Base-by-base conservation (phyloP, 2,329 filamentous ascomycete genomes). In the Pseudogymnoascus destructans region DNA sequence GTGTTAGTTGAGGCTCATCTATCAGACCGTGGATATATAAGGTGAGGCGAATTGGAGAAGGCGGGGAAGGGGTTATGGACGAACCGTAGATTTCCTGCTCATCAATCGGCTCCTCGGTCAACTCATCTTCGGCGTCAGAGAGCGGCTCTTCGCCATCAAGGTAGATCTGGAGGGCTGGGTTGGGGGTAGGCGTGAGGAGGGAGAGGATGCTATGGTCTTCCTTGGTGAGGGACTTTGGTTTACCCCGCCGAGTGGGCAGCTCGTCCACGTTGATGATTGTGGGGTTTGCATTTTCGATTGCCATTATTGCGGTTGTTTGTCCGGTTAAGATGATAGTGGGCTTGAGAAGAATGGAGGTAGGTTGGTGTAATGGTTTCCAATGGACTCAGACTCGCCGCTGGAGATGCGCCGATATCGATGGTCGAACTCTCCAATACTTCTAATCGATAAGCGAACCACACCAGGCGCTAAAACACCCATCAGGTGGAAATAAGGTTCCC, bases 71-170 rank as follows among this genome's bases (percentile, higher is more conserved):
- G 36, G 42, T 25, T 42, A 55, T 56, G 17, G 33, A 61, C 67
- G 63, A 74, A 93, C 89, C 90, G 70, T 92, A 98, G 40, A 98
- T 92, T 73, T 98, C 93, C 71, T 96, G 93, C 71, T 95, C 89
- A 69, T 98, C 93, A 64, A 98, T 95, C 59, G 87, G 87, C 66
- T 97, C 91, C 33, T 84, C 77, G 1, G 76, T 74, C 55, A 82
- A 78, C 60, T 85, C 81, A 59, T 83, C 80, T 56, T 81, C 74
- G 55, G 71, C 74, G 54, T 72, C 71, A 3, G 68, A 67, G 38
- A 70, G 66, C 32, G 65, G 61, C 55, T 69, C 67, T 36, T 66
- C 67, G 54, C 64, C 64, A 38, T 68, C 68, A 7, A 57, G 55
- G 30, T 57, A 40, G 5, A 36, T 36, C 35, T 57, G 55, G 0